Base-by-base conservation (phyloP, 345 rosid species). In the Salix purpurea region DNA sequence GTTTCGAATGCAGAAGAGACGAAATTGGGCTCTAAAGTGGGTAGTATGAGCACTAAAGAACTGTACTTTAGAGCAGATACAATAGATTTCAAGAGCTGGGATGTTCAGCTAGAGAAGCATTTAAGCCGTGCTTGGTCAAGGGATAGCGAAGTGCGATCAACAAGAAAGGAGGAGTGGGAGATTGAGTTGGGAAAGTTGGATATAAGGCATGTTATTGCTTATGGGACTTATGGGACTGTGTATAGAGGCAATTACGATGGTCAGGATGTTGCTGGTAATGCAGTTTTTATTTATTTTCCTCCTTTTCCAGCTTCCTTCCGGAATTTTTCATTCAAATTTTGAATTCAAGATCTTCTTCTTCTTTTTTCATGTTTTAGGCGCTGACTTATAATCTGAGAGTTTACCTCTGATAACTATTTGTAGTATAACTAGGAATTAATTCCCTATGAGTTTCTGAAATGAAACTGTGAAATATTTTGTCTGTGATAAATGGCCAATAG, bases 81-180 rank as follows among this genome's bases (percentile, higher is more conserved):
- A 75, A 74, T 81, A 46, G 81, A 81, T 81, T 81, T 81, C 76
- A 81, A 81, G 75, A 81, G 64, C 65, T 81, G 81, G 84, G 84
- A 81, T 74, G 36, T 77, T 26, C 84, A 81, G 73, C 76, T 81
- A 3, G 84, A 81, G 73, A 81, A 77, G 72, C 84, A 81, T 72
- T n/a, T 81, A 15, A 77, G 78, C 67, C 74, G 78, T 42, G 84
- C 81, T 56, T 81, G 84, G 84, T 77, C 84, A 23, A 81, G 84
- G 65, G 81, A 77, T 62, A 70, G 70, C 62, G 78, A 48, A 65
- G 81, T 65, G 54, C 73, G 54, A 11, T 64, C 65, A 9, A 56
- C 69, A 12, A 74, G 26, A 67, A 73, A 68, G 40, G 81, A 81
- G 36, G 81, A 77, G 73, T 81, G 84, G 81, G 84, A 74, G 78